Conservation (phyloP, 1,139 yeast genomes). For the Yueomyces sp. region DNA sequence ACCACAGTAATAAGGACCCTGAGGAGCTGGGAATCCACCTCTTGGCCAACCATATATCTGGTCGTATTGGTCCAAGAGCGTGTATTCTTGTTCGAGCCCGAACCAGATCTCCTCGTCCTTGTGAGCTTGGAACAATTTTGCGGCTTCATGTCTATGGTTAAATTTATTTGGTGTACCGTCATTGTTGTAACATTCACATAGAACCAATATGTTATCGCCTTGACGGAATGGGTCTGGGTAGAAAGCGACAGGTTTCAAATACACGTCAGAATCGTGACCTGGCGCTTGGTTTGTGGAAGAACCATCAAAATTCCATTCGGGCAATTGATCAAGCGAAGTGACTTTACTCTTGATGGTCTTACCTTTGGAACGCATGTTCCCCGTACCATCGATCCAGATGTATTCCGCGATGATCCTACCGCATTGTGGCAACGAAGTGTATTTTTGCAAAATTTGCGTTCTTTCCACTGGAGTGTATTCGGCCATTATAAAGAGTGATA, state of each 20-base stretch:
- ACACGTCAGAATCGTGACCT: conserved; percentile 91
- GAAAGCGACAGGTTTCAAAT: conserved; percentile 84
- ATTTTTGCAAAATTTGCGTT: conserved; percentile 68
- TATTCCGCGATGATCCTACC: conserved; percentile 90
- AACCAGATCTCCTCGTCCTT: conserved; percentile 82
- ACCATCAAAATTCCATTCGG: conserved; percentile 99
- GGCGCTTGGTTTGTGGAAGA: conserved; percentile 98
- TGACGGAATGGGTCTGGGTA: conserved; percentile 96
- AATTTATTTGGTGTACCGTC: conserved; percentile 98
- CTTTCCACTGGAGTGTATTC: conserved; percentile 41
- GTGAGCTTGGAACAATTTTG: conserved; percentile 91
- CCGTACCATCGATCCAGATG: conserved; percentile 94
- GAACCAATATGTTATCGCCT: conserved; percentile 91
- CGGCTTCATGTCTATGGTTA: conserved; percentile 97
- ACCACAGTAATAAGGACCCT: conserved; percentile 99
- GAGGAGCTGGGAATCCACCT: conserved; percentile 99
- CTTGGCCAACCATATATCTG: conserved; percentile 97
- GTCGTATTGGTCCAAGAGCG: conserved; percentile 83
- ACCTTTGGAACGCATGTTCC: conserved; percentile 88
- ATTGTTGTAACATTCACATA: conserved; percentile 95
- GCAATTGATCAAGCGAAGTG: conserved; percentile 67
- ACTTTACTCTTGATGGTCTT: conserved; percentile 68
- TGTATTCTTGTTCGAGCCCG: conserved; percentile 98
- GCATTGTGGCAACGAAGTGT: conserved; percentile 70
- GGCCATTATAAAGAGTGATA: conserved; percentile 23